These are phyloP conservation scores for Mycosphaerella arachidis DNA, from an alignment of 2,329 filamentous ascomycete genomes.

Conservation along the genomic window DNA sequence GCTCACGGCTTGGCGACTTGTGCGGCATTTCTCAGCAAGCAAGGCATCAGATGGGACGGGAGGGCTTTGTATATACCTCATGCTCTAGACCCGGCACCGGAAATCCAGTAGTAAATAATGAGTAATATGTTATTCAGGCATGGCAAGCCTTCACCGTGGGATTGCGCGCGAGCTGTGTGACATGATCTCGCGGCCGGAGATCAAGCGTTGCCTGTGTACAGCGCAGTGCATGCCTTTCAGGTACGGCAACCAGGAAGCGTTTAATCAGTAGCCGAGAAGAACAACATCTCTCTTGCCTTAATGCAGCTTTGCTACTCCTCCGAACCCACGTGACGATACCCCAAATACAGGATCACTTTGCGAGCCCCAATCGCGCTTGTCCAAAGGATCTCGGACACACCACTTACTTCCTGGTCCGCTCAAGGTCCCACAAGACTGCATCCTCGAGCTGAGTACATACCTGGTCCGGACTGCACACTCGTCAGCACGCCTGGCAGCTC, in stretches of 20 bases:
- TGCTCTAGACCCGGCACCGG: slow-evolving; percentile 1
- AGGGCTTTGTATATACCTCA: slow-evolving; percentile 6
- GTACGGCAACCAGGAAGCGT: not conserved
- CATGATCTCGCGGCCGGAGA: too few relatives aligned
- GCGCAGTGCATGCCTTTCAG: not conserved
- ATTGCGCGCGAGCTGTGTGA: not conserved
- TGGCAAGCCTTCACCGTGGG: not conserved
- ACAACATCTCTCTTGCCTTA: too few relatives aligned
- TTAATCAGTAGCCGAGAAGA: not conserved
- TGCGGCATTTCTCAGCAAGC: not conserved
- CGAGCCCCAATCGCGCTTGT: too few relatives aligned
- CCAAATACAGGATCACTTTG: too few relatives aligned
- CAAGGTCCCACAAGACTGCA: too few relatives aligned
- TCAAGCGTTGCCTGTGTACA: not conserved
- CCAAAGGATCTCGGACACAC: too few relatives aligned
- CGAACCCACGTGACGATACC: too few relatives aligned
- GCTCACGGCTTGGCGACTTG: slow-evolving; percentile 1
- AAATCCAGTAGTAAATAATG: slow-evolving; percentile 15
- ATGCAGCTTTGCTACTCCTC: too few relatives aligned
- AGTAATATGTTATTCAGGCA: slow-evolving; percentile 9
- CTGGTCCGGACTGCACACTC: too few relatives aligned
- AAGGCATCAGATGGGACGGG: not conserved
- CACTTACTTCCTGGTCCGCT: too few relatives aligned
- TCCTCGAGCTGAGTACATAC: too few relatives aligned
- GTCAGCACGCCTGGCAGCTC: too few relatives aligned